Conservation (phyloP, 2,329 filamentous ascomycete genomes). For the Botrytis fragariae region DNA sequence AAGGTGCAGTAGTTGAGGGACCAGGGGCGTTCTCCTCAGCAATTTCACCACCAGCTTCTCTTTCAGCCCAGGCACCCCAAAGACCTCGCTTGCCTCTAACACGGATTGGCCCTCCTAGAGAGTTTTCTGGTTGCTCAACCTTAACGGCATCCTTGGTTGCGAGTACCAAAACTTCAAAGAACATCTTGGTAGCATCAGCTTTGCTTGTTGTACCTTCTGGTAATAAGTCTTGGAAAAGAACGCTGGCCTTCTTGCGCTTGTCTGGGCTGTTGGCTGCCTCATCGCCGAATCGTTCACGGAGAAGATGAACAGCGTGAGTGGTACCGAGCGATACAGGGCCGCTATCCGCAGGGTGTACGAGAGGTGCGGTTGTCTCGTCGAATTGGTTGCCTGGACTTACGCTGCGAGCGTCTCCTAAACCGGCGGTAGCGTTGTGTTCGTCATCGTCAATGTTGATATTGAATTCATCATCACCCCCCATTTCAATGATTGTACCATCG, state of each 20-base stretch:
- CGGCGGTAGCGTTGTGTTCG: slow-evolving; percentile 46
- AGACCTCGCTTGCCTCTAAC: slow-evolving; percentile 91
- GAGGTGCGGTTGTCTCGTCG: slow-evolving; percentile 73
- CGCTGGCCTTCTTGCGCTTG: slow-evolving; percentile 71
- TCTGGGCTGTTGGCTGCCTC: slow-evolving; percentile 67
- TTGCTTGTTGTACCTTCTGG: slow-evolving; percentile 78
- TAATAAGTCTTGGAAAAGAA: slow-evolving; percentile 87
- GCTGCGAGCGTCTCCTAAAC: slow-evolving; percentile 39
- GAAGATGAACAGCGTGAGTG: slow-evolving; percentile 91
- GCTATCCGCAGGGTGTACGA: slow-evolving; percentile 77
- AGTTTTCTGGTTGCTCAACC: slow-evolving; percentile 75
- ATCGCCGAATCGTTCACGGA: slow-evolving; percentile 81
- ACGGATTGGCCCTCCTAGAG: slow-evolving; percentile 74
- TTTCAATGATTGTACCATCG: slow-evolving; percentile 63
- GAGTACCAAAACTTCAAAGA: slow-evolving; percentile 93
- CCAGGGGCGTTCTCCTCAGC: slow-evolving; percentile 35
- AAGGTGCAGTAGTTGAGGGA: slow-evolving; percentile 7
- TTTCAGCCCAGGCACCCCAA: slow-evolving; percentile 95
- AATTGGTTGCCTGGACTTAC: slow-evolving; percentile 57
- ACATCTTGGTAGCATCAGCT: slow-evolving; percentile 97
- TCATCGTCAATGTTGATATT: slow-evolving; percentile 47
- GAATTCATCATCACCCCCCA: slow-evolving; percentile 55
- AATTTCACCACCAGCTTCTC: slow-evolving; percentile 62
- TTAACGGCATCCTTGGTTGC: slow-evolving; percentile 98
- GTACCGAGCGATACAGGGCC: slow-evolving; percentile 88